Percentiles rank a stretch among this genome's conserved stretches.
Evolutionary conservation across 1,139 yeast species (phyloP).

Genomic region (Suhomyces choctaworum): DNA sequence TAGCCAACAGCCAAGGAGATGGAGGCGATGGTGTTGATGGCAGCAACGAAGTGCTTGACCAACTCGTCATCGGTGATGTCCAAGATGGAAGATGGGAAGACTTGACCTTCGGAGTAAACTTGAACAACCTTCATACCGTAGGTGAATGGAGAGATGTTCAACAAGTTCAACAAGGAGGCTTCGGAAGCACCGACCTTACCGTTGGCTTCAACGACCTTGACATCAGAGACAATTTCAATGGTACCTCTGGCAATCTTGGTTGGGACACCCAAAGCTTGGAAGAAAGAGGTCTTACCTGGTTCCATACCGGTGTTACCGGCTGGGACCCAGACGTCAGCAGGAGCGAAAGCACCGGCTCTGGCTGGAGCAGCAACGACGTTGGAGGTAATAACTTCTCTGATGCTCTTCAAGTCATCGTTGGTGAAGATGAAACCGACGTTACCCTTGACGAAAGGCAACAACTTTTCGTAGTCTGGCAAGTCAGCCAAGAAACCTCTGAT

Average conservation of each 20-base stretch:
- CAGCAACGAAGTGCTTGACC: slow-evolving; percentile 87
- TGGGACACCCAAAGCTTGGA: slow-evolving; percentile 99
- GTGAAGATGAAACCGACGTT: slow-evolving; percentile 99
- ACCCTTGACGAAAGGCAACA: slow-evolving; percentile 93
- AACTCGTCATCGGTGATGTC: slow-evolving; percentile 98
- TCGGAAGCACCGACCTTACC: slow-evolving; percentile 97
- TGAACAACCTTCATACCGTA: slow-evolving; percentile 96
- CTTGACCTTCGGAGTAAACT: slow-evolving; percentile 98
- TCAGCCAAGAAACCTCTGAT: slow-evolving; percentile 92
- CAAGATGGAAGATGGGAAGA: slow-evolving; percentile 94
- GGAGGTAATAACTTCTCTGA: slow-evolving; percentile 82
- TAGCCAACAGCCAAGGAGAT: slow-evolving; percentile 96
- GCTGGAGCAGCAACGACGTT: slow-evolving; percentile 99
- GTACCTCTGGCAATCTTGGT: slow-evolving; percentile 99
- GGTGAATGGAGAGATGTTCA: slow-evolving; percentile 99
- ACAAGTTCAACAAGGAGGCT: slow-evolving; percentile 98
- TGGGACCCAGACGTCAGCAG: slow-evolving; percentile 94
- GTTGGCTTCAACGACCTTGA: slow-evolving; percentile 88
- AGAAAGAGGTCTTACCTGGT: slow-evolving; percentile 99
- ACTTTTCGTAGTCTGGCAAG: slow-evolving; percentile 93
- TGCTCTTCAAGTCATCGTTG: slow-evolving; percentile 86
- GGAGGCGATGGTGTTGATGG: slow-evolving; percentile 91
- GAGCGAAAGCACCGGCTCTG: slow-evolving; percentile 99
- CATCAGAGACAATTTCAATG: slow-evolving; percentile 97
- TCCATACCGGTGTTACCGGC: slow-evolving; percentile 99